Percentiles rank a stretch among this genome's conserved stretches.
These are phyloP conservation scores for Ampelocalamus luodianensis DNA, from an alignment of 176 grass and related monocot genomes.

Conservation along the genomic window DNA sequence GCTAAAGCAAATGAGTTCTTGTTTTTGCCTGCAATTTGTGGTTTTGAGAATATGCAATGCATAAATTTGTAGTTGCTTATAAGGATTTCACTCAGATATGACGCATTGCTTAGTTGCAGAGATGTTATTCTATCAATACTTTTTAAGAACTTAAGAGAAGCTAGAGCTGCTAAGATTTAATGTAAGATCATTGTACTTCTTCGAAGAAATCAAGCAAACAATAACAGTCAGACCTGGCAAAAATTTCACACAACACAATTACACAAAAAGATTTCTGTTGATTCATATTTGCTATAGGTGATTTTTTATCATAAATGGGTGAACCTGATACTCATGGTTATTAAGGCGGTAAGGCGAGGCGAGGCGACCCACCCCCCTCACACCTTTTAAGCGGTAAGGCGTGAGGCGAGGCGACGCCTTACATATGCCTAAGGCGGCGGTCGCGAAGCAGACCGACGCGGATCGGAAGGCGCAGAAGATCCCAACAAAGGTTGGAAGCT, in stretches of 20 bases:
- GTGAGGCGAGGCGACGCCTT: no score
- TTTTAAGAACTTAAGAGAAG: background rate
- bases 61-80: background rate
- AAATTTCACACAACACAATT: background rate
- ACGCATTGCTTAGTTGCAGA: background rate
- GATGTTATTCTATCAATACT: background rate
- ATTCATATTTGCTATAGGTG: background rate
- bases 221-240: background rate
- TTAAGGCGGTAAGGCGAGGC: no score
- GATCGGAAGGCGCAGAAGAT: no score
- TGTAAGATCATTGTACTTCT: background rate
- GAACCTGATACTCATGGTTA: background rate
- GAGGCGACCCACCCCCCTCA: no score
- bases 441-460: no score
- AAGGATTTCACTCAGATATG: background rate
- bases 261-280: background rate
- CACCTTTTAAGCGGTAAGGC: no score
- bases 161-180: background rate
- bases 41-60: conserved; percentile 14
- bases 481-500: no score
- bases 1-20: background rate
- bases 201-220: background rate
- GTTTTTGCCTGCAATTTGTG: background rate
- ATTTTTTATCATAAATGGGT: background rate
- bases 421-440: no score